Conservation (phyloP, 306 rosid species). For the Begonia peltatifolia region DNA sequence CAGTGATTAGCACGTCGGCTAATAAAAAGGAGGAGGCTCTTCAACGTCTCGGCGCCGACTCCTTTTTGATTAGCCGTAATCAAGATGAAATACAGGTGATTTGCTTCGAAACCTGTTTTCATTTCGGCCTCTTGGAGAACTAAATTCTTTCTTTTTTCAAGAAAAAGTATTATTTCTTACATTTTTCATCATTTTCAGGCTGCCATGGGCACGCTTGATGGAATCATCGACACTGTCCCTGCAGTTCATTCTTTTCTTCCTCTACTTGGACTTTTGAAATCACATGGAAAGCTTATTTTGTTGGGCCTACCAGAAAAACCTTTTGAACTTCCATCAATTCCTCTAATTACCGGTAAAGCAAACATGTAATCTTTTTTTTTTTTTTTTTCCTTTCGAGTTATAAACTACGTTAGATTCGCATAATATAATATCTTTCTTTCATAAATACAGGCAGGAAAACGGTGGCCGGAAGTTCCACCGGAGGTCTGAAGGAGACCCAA, state of each 20-base stretch:
- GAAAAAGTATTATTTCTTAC: too few species aligned
- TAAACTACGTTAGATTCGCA: too few species aligned
- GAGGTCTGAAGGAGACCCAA: constrained; percentile 40
- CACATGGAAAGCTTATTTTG: constrained; percentile 22
- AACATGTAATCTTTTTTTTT: neutral
- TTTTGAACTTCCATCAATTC: constrained; percentile 15
- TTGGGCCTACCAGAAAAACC: constrained; percentile 21
- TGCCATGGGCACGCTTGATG: constrained; percentile 22
- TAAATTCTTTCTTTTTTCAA: neutral
- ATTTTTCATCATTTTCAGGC: constrained; percentile 7
- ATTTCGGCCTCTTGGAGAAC: neutral
- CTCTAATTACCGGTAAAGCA: constrained; percentile 20
- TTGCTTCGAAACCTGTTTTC: neutral
- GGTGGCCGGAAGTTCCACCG: constrained; percentile 24
- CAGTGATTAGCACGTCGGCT: constrained; percentile 14
- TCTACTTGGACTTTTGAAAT: constrained; percentile 11
- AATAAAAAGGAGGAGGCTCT: constrained; percentile 6
- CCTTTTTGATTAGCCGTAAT: neutral
- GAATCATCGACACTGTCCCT: constrained; percentile 28
- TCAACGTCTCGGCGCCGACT: constrained; percentile 1
- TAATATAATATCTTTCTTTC: too few species aligned
- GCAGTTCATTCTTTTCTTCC: constrained; percentile 11
- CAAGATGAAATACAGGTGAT: constrained; percentile 5
- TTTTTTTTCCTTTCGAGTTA: too few species aligned
- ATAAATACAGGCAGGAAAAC: constrained; percentile 19